Percentiles rank a stretch among this genome's conserved stretches.
Conservation (phyloP, 2,329 filamentous ascomycete species). For the Thielaviopsis punctulata region DNA sequence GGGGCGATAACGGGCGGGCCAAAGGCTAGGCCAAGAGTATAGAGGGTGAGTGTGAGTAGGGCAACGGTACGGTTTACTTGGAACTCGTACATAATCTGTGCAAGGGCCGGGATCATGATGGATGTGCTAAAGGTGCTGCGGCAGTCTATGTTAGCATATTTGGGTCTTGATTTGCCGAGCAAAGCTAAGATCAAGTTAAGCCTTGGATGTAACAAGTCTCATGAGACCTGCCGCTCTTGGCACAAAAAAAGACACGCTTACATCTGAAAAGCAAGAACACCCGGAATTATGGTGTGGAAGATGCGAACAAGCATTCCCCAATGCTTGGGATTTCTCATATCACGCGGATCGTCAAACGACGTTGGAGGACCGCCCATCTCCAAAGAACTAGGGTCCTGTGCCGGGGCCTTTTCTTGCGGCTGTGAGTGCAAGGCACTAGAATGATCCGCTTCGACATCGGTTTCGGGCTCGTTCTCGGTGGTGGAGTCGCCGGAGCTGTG, state of each 20-base stretch:
- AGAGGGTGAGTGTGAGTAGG: slow-evolving; percentile 41
- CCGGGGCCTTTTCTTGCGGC: not conserved
- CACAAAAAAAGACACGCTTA: not conserved
- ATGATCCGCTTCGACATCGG: not conserved
- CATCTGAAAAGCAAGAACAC: slow-evolving; percentile 13
- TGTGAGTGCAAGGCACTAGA: not conserved
- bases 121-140: slow-evolving; percentile 35
- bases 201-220: not conserved
- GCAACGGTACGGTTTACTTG: slow-evolving; percentile 35
- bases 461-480: not conserved
- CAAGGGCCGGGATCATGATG: slow-evolving; percentile 31
- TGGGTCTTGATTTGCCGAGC: not conserved
- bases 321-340: slow-evolving; percentile 12
- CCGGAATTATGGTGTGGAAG: slow-evolving; percentile 12
- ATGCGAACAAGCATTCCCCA: slow-evolving; percentile 6
- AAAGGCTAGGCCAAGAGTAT: slow-evolving; percentile 40
- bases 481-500: not conserved
- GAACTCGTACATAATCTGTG: slow-evolving; percentile 34
- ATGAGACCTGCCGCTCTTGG: not conserved
- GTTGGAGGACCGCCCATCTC: not conserved
- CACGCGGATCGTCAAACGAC: slow-evolving; percentile 10
- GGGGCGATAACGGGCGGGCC: slow-evolving; percentile 44
- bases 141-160: not conserved
- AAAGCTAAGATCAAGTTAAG: not conserved
- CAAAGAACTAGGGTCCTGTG: not conserved